Percentiles rank a stretch among this genome's conserved stretches.
Conservation (phyloP, 2,329 filamentous ascomycete species). For the Penicillium glabrum region DNA sequence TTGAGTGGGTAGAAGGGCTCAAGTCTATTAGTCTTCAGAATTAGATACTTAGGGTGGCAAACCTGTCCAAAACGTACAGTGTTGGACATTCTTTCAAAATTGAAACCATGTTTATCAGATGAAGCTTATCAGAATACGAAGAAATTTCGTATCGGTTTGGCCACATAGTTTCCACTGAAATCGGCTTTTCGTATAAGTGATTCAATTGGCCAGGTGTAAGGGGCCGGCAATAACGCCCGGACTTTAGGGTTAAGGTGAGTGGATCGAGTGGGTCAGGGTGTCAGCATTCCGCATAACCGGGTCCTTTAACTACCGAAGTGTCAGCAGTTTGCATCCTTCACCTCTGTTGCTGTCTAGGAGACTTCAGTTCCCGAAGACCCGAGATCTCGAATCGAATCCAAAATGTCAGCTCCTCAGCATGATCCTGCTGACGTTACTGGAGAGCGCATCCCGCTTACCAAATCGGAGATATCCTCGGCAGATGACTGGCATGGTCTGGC, state of each 20-base stretch:
- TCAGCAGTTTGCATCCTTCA: not conserved
- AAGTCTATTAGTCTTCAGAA: not conserved
- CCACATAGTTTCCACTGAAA: no score
- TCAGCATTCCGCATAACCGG: not conserved
- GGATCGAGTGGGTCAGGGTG: not conserved
- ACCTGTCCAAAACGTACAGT: no score
- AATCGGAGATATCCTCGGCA: not conserved
- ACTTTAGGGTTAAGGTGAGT: not conserved
- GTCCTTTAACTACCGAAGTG: not conserved
- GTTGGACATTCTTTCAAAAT: no score
- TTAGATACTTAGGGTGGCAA: not conserved
- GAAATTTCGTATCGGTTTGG: no score
- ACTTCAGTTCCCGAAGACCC: not conserved
- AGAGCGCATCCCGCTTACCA: not conserved
- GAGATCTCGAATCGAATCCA: not conserved
- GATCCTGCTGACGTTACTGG: not conserved
- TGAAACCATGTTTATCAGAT: no score
- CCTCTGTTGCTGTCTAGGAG: not conserved
- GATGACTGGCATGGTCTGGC: slow-evolving; percentile 18
- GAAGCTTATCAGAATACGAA: no score
- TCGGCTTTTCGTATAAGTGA: no score
- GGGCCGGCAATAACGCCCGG: not conserved
- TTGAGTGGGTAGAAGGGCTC: not conserved
- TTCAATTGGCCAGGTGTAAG: not conserved
- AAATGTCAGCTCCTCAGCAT: not conserved